Percentiles rank a stretch among this genome's conserved stretches.
phyloP scores from a whole-genome alignment of 257 asterid species.

The Forsythia suspensa region DNA sequence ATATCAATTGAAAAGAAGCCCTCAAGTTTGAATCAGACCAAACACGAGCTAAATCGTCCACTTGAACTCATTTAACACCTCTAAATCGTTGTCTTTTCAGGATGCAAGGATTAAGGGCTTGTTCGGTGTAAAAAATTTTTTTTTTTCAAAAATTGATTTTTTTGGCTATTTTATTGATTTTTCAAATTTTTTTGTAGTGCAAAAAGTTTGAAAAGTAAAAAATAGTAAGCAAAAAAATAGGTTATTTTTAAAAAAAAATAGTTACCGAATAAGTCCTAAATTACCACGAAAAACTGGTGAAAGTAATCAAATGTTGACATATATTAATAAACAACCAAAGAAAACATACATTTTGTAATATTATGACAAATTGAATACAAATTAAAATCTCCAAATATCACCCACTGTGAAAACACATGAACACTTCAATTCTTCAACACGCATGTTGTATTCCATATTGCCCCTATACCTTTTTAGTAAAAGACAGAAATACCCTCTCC shows the following conservation, averaged over 20 bases:
- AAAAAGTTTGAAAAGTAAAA: no score
- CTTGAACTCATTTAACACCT: neutral
- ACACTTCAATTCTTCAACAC: slow-evolving; percentile 6
- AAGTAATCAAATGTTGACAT: neutral
- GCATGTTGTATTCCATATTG: neutral
- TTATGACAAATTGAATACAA: slow-evolving; percentile 15
- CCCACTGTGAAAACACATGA: neutral
- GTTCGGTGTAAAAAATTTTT: no score
- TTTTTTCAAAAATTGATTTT: no score
- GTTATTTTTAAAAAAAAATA: no score
- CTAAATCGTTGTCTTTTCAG: neutral
- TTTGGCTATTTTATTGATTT: no score
- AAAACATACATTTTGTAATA: neutral
- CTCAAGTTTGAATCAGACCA: neutral
- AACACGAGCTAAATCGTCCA: neutral
- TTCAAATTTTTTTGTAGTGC: no score
- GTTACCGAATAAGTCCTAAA: no score
- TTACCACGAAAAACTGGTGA: neutral
- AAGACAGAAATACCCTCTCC: slow-evolving; percentile 7
- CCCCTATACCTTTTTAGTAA: neutral
- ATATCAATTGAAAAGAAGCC: neutral
- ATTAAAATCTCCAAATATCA: slow-evolving; percentile 7
- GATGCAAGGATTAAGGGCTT: neutral
- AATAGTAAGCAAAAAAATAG: no score
- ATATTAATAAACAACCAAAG: neutral